phyloP scores from a whole-genome alignment of 1,139 yeast species.

The Geotrichum klebahnii region DNA sequence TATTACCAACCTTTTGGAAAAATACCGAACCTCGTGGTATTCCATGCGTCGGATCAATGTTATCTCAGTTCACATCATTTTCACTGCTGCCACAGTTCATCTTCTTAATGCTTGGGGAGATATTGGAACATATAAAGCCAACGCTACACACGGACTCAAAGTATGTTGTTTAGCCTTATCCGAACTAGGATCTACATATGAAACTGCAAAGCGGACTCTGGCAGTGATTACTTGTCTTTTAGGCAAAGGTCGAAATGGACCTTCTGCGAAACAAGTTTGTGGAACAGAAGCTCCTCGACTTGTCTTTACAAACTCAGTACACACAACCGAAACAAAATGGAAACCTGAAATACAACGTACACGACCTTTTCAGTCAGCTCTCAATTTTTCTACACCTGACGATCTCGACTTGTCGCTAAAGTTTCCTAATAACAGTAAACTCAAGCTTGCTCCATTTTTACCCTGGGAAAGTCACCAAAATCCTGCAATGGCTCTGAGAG shows the following conservation, averaged over 20 bases:
- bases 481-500: not conserved
- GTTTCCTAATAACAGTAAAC: not conserved
- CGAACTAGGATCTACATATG: constrained; percentile 16
- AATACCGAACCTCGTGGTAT: constrained; percentile 24
- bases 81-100: constrained; percentile 30
- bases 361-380: constrained; percentile 1
- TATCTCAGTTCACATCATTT: constrained; percentile 28
- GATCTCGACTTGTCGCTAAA: not conserved
- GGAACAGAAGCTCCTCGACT: too few species aligned
- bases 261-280: too few species aligned
- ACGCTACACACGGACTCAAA: constrained; percentile 19
- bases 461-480: not conserved
- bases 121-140: constrained; percentile 13
- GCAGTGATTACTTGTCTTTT: constrained; percentile 2
- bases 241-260: constrained; percentile 8
- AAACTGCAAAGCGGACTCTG: constrained; percentile 17
- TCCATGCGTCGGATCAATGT: constrained; percentile 28
- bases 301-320: too few species aligned
- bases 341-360: constrained; percentile 13
- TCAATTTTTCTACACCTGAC: not conserved
- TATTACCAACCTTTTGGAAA: constrained; percentile 19
- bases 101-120: constrained; percentile 21
- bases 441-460: not conserved
- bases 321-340: constrained; percentile 14
- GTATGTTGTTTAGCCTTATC: constrained; percentile 20